These are phyloP conservation scores for Talaromyces marneffei DNA, from an alignment of 2,329 filamentous ascomycete species.

Conservation along the genomic window DNA sequence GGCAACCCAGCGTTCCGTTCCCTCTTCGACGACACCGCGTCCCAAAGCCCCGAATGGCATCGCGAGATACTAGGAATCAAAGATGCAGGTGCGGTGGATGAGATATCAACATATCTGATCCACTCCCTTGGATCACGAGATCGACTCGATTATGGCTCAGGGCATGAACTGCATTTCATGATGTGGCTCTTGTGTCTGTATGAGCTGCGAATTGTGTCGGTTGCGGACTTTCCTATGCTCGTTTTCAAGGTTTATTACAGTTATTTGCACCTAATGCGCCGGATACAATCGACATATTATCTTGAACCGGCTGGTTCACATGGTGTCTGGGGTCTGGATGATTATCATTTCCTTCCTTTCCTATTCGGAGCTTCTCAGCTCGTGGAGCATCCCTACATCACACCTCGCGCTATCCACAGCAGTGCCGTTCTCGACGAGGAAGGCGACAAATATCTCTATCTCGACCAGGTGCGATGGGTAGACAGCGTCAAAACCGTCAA, in stretches of 20 bases:
- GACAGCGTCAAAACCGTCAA: conserved; percentile 96
- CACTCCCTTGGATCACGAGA: conserved; percentile 80
- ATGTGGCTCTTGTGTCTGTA: conserved; percentile 95
- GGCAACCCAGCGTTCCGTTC: conserved; percentile 87
- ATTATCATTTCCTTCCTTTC: conserved; percentile 96
- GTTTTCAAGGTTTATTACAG: conserved; percentile 72
- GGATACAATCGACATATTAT: conserved; percentile 86
- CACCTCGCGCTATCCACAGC: conserved; percentile 77
- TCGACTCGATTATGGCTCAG: conserved; percentile 93
- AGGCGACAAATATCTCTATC: conserved; percentile 75
- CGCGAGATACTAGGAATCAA: conserved; percentile 34
- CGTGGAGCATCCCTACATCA: conserved; percentile 75
- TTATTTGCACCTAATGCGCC: conserved; percentile 82
- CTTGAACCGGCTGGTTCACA: conserved; percentile 95
- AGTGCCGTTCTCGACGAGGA: conserved; percentile 82
- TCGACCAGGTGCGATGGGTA: conserved; percentile 88
- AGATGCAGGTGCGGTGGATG: conserved; percentile 52
- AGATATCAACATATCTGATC: conserved; percentile 72
- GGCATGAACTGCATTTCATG: conserved; percentile 94
- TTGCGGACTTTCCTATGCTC: conserved; percentile 64
- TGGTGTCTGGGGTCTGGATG: conserved; percentile 95
- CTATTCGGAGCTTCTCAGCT: conserved; percentile 90
- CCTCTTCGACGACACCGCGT: conserved; percentile 57
- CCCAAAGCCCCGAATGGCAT: conserved; percentile 39
- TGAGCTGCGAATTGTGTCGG: conserved; percentile 62